Base-by-base conservation (phyloP, 305 asterid genomes). In the Plantago coronopus region DNA sequence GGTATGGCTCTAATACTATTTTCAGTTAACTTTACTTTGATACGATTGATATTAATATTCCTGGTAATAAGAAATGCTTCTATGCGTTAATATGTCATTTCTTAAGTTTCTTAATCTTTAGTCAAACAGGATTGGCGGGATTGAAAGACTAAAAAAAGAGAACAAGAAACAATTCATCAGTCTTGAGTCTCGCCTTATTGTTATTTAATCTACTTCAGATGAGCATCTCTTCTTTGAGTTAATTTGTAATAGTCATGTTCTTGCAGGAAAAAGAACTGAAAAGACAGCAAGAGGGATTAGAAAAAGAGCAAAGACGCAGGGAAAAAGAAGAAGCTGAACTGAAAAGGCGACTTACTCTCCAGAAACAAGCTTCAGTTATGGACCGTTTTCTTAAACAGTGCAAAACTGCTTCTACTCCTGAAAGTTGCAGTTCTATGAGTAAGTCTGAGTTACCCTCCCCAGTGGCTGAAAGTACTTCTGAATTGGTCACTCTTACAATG, bases 341-440 rank as follows among this genome's bases (percentile, higher is more conserved):
- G 40, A 90, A 78, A 78, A 81, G 70, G 65, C 87, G 62, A 56
- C 83, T 81, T 44, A 71, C 78, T 57, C 72, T 89, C 71, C 82
- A 85, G 77, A 94, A 94, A 66, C 96, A 94, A 82, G 99, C 96
- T 66, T 85, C 96, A 20, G 68, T 89, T 59, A 89, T 94, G 99
- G 87, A 87, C 55, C 87, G 96, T 60, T 94, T 94, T 66, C 87
- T 94, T 50, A 87, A 78, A 74, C 76, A 72, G 63, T 65, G 59
- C 73, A 82, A 85, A 68, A 56, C 79, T 60, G 55, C 54, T 65
- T 61, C 81, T 47, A 44, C 80, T 66, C 43, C 78, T 48, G 77
- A 72, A 69, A 71, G 67, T 62, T 76, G 63, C 31, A 70, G 51
- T 64, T 67, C 84, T 57, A 31, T 48, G 61, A 76, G 60, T 56